Base-by-base conservation (phyloP, 1,284 basidiomycete genomes). In the Boletus semigastroideus region DNA sequence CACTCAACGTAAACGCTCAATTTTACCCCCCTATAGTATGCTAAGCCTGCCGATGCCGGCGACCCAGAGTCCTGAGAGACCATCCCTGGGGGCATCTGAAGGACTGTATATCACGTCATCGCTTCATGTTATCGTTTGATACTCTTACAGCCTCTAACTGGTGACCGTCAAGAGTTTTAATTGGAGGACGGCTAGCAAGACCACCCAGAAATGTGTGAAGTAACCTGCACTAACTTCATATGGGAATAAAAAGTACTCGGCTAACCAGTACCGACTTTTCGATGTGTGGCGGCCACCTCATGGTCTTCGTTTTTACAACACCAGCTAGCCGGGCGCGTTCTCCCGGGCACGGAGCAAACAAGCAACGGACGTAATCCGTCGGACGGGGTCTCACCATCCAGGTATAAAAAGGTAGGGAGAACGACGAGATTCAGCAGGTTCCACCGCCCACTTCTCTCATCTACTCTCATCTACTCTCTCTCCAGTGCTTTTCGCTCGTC, bases 61-160 rank as follows among this genome's bases (percentile, higher is more conserved):
- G 52, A 54, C 19, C 52, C 25, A 22, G 12, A 20, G 20, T 37
- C 33, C 52, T 31, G 38, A 41, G 27, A 28, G n/a, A 6, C 33
- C 25, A 16, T 27, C 28, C 33, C 30, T 16, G 36, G n/a, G n/a
- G n/a, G n/a, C n/a, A n/a, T n/a, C n/a, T n/a, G n/a, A n/a, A n/a
- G n/a, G n/a, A n/a, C n/a, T n/a, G n/a, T n/a, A n/a, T n/a, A n/a
- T n/a, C n/a, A n/a, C n/a, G n/a, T n/a, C n/a, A n/a, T n/a, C n/a
- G n/a, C n/a, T n/a, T n/a, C n/a, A n/a, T n/a, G n/a, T n/a, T n/a
- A n/a, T n/a, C n/a, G n/a, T n/a, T n/a, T n/a, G n/a, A n/a, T n/a
- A n/a, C n/a, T n/a, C n/a, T n/a, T n/a, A n/a, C n/a, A n/a, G n/a
- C n/a, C n/a, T n/a, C n/a, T n/a, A n/a, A n/a, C n/a, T n/a, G n/a